phyloP scores from a whole-genome alignment of 2,329 filamentous ascomycete genomes.

The Sphaerulina populicola region DNA sequence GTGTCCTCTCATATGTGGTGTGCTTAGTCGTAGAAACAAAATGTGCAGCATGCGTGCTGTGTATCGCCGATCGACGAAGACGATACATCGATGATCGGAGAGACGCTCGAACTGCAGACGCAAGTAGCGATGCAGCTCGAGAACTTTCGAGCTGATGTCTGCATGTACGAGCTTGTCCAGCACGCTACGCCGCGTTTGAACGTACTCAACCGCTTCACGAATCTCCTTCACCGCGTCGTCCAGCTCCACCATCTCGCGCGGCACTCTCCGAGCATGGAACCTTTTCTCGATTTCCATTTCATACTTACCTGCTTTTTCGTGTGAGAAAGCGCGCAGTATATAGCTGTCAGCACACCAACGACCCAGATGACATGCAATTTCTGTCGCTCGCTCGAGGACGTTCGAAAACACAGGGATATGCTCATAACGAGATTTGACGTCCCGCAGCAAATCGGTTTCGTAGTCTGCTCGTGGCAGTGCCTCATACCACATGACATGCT shows the following conservation, averaged over 20 bases:
- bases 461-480: conserved; percentile 43
- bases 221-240: conserved; percentile 51
- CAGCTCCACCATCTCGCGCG: conserved; percentile 32
- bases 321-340: conserved; percentile 22
- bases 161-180: conserved; percentile 5
- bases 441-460: conserved; percentile 56
- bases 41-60: conserved; percentile 66
- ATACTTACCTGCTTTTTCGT: conserved; percentile 21
- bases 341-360: conserved; percentile 76
- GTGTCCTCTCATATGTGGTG: conserved; percentile 52
- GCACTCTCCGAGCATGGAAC: conserved; percentile 29
- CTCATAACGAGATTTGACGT: conserved; percentile 47
- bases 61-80: conserved; percentile 74
- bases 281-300: conserved; percentile 24
- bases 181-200: conserved; percentile 15
- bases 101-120: conserved; percentile 52
- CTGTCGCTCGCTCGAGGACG: conserved; percentile 52
- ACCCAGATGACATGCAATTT: conserved; percentile 61
- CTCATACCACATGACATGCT: conserved; percentile 53
- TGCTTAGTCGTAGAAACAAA: conserved; percentile 53
- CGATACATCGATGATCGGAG: conserved; percentile 62
- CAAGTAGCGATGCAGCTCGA: conserved; percentile 54
- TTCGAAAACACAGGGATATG: conserved; percentile 47
- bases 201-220: conserved; percentile 46
- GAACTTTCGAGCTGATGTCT: conserved; percentile 65